These are phyloP conservation scores for Plasmodiophora brassicae DNA, from an alignment of 208 protist genomes.

Conservation along the genomic window DNA sequence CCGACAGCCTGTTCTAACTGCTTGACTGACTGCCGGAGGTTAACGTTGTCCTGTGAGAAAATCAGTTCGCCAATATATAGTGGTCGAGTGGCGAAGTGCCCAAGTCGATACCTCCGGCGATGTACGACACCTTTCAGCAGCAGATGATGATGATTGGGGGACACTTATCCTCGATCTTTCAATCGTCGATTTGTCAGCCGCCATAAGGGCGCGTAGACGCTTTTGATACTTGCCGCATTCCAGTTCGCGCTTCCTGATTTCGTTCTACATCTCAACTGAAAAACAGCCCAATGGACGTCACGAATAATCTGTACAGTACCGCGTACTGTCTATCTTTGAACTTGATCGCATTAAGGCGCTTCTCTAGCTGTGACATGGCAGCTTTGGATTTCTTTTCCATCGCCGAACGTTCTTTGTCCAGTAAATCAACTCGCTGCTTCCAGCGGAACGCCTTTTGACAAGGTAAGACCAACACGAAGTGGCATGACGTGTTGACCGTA, in stretches of 20 bases:
- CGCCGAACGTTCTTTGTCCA: neutral
- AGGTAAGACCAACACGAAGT: neutral
- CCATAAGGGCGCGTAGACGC: neutral
- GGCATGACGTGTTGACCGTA: neutral
- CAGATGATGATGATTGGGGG: neutral
- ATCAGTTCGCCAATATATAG: neutral
- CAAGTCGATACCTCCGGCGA: neutral
- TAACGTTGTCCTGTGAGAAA: neutral
- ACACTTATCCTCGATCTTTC: neutral
- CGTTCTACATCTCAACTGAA: neutral
- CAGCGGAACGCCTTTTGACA: neutral
- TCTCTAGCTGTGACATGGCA: neutral
- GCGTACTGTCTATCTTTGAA: constrained; percentile 22
- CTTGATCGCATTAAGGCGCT: neutral
- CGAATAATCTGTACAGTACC: neutral
- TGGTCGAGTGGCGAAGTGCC: neutral
- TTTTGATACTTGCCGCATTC: neutral
- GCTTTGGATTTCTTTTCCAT: neutral
- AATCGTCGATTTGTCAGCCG: neutral
- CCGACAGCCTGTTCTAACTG: neutral
- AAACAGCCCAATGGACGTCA: neutral
- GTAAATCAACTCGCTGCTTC: neutral
- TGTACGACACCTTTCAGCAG: neutral
- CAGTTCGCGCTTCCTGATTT: neutral
- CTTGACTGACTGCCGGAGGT: neutral